Base-by-base conservation (phyloP, 2,329 filamentous ascomycete species). In the Chaetomiaceae sp. region DNA sequence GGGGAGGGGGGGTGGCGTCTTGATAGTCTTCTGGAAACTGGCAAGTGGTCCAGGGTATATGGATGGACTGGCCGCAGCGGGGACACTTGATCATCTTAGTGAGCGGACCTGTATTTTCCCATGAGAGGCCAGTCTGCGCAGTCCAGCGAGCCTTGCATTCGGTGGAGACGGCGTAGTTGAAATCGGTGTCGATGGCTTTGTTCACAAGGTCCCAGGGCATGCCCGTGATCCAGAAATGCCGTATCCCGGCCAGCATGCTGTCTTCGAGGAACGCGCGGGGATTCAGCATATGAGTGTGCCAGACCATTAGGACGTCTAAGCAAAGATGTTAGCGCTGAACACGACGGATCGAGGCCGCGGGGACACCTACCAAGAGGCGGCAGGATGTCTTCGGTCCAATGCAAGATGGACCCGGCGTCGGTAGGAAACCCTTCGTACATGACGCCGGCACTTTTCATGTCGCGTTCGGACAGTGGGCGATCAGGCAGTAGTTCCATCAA, bases 281-380 rank as follows among this genome's bases (percentile, higher is more conserved):
- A 60, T 90, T 91, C 3, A 92, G 78, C 80, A 89, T 85, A 63
- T 89, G 87, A 0, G 86, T 73, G 66, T 92, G 88, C 84, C 85
- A 88, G 0, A 91, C 83, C 85, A 91, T 87, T 18, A 90, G 68
- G 0, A 91, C 80, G 68, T 91, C 87, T 75, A 67, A 18, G 14
- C 70, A 13, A 67, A 33, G 60, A 61, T n/a, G 32, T 32, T 23
- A 60, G 37, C 30, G 36, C 7, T 7, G 36, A 56, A 5, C 3
- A 29, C 4, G 33, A 18, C 7, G 7, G 33, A 3, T 5, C 4
- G 3, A 27, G 4, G 9, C 1, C 10, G 5, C 1, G 5, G 25
- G n/a, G 34, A 16, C 10, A 64, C 74, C 65, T 66, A 85, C 81
- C 83, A 44, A 86, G 66, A 1, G 84, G 84, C 2, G 82, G 82